A percentile compares a stretch with the other conserved stretches of the same genome.
These are phyloP conservation scores for Eutrema yunnanense DNA, from an alignment of 345 rosid genomes.

Conservation along the genomic window DNA sequence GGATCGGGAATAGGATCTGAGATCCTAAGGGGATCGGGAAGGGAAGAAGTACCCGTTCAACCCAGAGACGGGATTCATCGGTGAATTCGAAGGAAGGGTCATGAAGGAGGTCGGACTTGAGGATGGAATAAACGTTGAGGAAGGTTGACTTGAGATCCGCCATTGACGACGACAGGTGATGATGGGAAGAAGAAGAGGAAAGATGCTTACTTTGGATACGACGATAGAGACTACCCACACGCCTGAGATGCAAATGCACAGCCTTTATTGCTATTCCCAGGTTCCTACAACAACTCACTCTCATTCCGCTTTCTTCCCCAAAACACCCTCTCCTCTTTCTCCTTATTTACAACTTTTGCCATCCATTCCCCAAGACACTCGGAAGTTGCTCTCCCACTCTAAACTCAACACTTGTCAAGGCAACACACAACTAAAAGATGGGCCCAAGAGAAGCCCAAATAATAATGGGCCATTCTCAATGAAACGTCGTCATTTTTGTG, in stretches of 20 bases:
- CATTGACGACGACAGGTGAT: slow-evolving; percentile 32
- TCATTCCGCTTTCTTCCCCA: not conserved
- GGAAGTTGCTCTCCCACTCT: not conserved
- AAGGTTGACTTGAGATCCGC: slow-evolving; percentile 74
- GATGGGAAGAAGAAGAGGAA: not conserved
- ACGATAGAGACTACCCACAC: slow-evolving; percentile 10
- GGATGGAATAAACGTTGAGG: slow-evolving; percentile 43
- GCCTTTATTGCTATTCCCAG: slow-evolving; percentile 14
- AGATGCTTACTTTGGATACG: slow-evolving; percentile 14
- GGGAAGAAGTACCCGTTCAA: slow-evolving; percentile 38
- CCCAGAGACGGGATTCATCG: slow-evolving; percentile 75
- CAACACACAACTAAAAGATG: not conserved
- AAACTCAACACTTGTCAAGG: not conserved
- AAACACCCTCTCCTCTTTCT: not conserved
- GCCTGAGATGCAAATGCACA: slow-evolving; percentile 9
- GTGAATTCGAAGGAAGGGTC: slow-evolving; percentile 86
- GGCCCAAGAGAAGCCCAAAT: not conserved
- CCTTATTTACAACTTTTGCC: slow-evolving; percentile 7
- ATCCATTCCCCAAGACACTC: not conserved
- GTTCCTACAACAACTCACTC: slow-evolving; percentile 26
- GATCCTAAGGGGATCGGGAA: not conserved
- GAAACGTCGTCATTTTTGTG: not conserved
- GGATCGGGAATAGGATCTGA: slow-evolving; percentile 4
- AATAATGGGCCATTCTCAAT: not conserved
- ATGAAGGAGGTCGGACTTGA: slow-evolving; percentile 68